These are phyloP conservation scores for Leishmania lainsoni DNA, from an alignment of 208 protist species.

Conservation along the genomic window DNA sequence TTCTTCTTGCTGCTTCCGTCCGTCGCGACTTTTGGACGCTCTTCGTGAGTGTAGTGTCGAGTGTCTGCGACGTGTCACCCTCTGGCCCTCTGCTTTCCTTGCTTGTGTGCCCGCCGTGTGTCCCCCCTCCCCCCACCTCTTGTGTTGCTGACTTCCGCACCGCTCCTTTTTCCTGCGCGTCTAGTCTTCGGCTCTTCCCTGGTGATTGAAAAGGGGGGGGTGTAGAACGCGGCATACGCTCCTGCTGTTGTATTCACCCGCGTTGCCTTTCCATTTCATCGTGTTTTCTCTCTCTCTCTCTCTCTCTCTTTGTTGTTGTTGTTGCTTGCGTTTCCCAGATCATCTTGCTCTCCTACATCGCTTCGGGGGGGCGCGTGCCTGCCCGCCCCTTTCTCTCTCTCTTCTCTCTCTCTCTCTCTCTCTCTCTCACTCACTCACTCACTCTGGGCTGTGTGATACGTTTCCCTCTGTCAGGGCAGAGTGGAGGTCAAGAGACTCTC, in stretches of 20 bases:
- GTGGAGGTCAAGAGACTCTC: background rate
- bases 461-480: background rate
- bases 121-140: background rate
- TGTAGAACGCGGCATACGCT: background rate
- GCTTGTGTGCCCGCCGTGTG: background rate
- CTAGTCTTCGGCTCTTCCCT: background rate
- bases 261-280: background rate
- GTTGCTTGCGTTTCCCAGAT: background rate
- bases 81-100: background rate
- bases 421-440: background rate
- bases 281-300: background rate
- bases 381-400: background rate
- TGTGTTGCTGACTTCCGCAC: background rate
- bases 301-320: background rate
- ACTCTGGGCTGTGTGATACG: background rate
- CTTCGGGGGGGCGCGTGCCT: background rate
- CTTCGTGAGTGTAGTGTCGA: background rate
- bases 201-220: background rate
- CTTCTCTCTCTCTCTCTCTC: background rate
- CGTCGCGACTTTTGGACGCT: background rate
- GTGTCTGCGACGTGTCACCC: background rate
- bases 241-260: background rate
- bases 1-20: background rate
- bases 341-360: background rate
- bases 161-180: background rate